These are phyloP conservation scores for Zygotorulaspora sp. DNA, from an alignment of 805 yeast species.

Conservation along the genomic window DNA sequence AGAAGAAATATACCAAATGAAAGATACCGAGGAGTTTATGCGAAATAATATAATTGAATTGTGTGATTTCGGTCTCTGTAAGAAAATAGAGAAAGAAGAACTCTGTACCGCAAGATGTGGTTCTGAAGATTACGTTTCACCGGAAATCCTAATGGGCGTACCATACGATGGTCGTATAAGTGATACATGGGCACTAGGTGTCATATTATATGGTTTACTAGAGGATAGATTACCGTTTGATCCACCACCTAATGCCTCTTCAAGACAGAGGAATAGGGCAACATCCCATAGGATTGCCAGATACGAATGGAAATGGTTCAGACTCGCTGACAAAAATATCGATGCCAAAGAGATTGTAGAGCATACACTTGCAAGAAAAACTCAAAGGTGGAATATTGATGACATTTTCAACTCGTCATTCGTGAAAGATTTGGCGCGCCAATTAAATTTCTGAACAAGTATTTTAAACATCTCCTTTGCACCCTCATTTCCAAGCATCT, in stretches of 20 bases:
- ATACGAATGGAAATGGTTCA: conserved; percentile 85
- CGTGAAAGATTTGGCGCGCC: conserved; percentile 13
- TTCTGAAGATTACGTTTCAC: conserved; percentile 93
- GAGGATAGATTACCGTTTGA: conserved; percentile 93
- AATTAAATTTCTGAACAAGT: conserved; percentile 8
- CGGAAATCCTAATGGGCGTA: conserved; percentile 85
- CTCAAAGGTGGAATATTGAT: conserved; percentile 28
- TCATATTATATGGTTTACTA: conserved; percentile 73
- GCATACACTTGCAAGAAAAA: conserved; percentile 31
- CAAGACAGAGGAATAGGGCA: conserved; percentile 36
- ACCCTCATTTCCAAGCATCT: too few species aligned
- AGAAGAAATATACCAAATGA: conserved; percentile 28
- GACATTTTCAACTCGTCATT: conserved; percentile 25
- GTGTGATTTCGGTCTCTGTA: conserved; percentile 88
- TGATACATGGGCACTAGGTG: conserved; percentile 95
- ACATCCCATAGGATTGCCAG: conserved; percentile 87
- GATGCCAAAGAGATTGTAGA: conserved; percentile 30
- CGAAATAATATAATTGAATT: conserved; percentile 47
- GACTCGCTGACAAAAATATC: conserved; percentile 37
- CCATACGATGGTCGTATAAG: conserved; percentile 88
- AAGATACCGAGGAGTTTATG: conserved; percentile 15
- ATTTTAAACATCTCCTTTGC: too few species aligned
- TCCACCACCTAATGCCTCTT: conserved; percentile 55
- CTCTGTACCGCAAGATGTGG: conserved; percentile 89
- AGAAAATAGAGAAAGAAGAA: conserved; percentile 53